Base-by-base conservation (phyloP, 345 rosid species). In the Viola odorata region DNA sequence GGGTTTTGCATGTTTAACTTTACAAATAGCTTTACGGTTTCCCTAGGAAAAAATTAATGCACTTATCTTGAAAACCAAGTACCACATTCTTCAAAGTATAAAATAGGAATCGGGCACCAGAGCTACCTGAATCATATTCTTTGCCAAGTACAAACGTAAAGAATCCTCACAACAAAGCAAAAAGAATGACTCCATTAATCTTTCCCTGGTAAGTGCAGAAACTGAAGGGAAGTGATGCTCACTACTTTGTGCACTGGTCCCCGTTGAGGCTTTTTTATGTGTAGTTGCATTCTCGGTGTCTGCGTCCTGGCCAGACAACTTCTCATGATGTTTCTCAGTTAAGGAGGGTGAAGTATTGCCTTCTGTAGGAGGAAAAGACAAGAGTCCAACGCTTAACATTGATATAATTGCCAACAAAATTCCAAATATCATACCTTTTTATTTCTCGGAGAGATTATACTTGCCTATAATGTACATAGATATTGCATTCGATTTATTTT, bases 101-200 rank as follows among this genome's bases (percentile, higher is more conserved):
- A 66, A 55, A 39, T 10, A 66, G 58, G 50, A 65, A 49, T 4
- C 8, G 51, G 60, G 58, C 47, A 41, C 55, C 13, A 51, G 44
- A 64, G 32, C 66, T 69, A 89, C 98, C 96, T 85, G 86, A 78
- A 85, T 67, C 55, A 80, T 53, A 58, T 86, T 75, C 71, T 87
- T 74, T 55, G 78, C 53, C 62, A 81, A 61, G 72, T 71, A 66
- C 41, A 71, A 44, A 17, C 51, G 51, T 62, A 71, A 52, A 32
- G 75, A 65, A 65, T 66, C 63, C 57, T 66, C 63, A 45, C 62
- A 71, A 51, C 67, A 71, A 65, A 71, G 67, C 58, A 71, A 41
- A 50, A 71, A 11, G 56, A 65, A 41, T n/a, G 75, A 57, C 37
- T 71, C 71, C 17, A 44, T 14, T 41, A 49, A 59, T 54, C 65